Conservation (phyloP, 768 basidiomycete species). For the Rhizopogon rudus region DNA sequence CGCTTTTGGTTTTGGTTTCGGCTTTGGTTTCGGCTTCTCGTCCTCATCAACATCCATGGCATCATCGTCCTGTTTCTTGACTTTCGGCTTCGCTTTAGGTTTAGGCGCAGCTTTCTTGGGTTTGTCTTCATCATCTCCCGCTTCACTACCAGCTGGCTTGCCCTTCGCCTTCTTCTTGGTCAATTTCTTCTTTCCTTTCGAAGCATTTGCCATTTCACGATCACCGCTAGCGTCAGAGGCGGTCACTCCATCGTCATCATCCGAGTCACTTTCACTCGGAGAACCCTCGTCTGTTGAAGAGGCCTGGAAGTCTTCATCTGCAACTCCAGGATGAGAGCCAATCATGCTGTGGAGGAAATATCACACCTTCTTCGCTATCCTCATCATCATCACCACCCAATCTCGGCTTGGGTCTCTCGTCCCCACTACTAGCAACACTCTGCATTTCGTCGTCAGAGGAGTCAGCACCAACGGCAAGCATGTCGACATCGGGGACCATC, state of each 20-base stretch:
- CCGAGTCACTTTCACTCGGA: conserved; percentile 68
- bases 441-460: conserved; percentile 83
- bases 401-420: conserved; percentile 50
- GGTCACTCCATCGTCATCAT: conserved; percentile 60
- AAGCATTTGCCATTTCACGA: conserved; percentile 47
- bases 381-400: conserved; percentile 59
- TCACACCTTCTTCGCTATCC: conserved; percentile 68
- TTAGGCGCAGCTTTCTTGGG: conserved; percentile 45
- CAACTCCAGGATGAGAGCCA: conserved; percentile 3
- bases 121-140: conserved; percentile 33
- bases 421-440: conserved; percentile 69
- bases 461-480: conserved; percentile 57
- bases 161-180: conserved; percentile 41
- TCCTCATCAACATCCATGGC: conserved; percentile 45
- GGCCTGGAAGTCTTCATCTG: conserved; percentile 90
- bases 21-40: conserved; percentile 28
- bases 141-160: conserved; percentile 20
- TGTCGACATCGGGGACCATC: conserved; percentile 85
- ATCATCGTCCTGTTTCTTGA: conserved; percentile 36
- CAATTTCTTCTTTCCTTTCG: conserved; percentile 30
- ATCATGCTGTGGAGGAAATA: background rate
- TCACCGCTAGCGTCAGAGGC: conserved; percentile 86
- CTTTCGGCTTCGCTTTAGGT: conserved; percentile 36
- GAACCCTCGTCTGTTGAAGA: conserved; percentile 87
- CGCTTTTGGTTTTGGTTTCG: conserved; percentile 37